Evolutionary conservation across 495 filamentous ascomycete genomes (phyloP).

Genomic region (Trichoderma erinaceum): DNA sequence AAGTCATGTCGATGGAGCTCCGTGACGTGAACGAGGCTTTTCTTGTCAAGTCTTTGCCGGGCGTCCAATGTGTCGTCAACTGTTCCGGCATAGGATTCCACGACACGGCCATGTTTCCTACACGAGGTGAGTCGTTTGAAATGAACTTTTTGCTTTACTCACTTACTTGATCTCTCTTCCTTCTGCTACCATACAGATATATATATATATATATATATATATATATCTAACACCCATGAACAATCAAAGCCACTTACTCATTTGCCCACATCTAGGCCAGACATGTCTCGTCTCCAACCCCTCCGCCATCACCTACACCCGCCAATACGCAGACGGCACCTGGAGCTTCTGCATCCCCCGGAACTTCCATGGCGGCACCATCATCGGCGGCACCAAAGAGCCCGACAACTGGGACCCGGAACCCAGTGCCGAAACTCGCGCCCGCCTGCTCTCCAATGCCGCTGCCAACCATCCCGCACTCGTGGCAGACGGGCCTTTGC

Average conservation of each 20-base stretch:
- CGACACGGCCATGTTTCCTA: slow-evolving; percentile 48
- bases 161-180: not conserved
- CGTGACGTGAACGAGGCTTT: slow-evolving; percentile 44
- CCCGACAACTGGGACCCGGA: slow-evolving; percentile 49
- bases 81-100: slow-evolving; percentile 52
- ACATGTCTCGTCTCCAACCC: slow-evolving; percentile 38
- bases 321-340: slow-evolving; percentile 51
- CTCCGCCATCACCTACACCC: slow-evolving; percentile 49
- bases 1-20: slow-evolving; percentile 37
- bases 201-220: no score
- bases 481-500: slow-evolving; percentile 27
- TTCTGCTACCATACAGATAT: not conserved
- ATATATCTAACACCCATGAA: not conserved
- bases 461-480: slow-evolving; percentile 35
- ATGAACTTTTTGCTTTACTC: not conserved
- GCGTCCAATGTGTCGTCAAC: slow-evolving; percentile 51
- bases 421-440: slow-evolving; percentile 41
- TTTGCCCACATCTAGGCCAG: slow-evolving; percentile 28
- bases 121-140: slow-evolving; percentile 36
- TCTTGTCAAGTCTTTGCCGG: slow-evolving; percentile 23
- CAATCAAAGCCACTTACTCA: not conserved
- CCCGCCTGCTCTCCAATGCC: slow-evolving; percentile 33
- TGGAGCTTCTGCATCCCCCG: slow-evolving; percentile 59
- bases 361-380: slow-evolving; percentile 51
- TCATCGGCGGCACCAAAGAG: slow-evolving; percentile 60